phyloP scores from a whole-genome alignment of 371 early-diverging fungal genomes.

The Smittium culicis region DNA sequence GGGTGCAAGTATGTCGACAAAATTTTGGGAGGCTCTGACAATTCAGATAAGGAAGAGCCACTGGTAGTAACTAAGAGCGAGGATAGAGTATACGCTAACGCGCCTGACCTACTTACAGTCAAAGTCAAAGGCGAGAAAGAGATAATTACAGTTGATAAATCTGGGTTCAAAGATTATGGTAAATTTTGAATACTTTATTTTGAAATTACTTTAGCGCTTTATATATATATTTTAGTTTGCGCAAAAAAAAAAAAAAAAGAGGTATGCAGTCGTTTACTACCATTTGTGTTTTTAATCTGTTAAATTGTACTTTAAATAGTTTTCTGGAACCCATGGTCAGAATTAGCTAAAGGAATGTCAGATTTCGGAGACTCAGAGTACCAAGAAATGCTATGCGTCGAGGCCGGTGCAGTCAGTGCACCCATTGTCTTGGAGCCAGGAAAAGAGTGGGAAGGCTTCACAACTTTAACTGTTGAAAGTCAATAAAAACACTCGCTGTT shows the following conservation, averaged over 20 bases:
- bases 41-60: constrained; percentile 29
- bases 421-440: constrained; percentile 42
- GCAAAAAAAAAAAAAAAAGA: no score
- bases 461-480: not conserved
- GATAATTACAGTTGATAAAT: constrained; percentile 36
- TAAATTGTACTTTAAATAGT: constrained; percentile 29
- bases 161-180: constrained; percentile 54
- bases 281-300: not conserved
- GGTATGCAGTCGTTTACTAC: no score
- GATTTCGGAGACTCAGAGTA: constrained; percentile 79
- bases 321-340: constrained; percentile 94
- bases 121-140: constrained; percentile 35
- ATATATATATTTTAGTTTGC: no score
- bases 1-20: constrained; percentile 57
- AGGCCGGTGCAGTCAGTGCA: constrained; percentile 70
- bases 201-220: no score
- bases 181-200: no score
- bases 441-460: not conserved
- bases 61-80: constrained; percentile 50
- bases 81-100: constrained; percentile 59
- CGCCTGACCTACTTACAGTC: constrained; percentile 34
- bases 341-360: constrained; percentile 69
- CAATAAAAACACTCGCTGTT: no score
- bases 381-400: constrained; percentile 73
- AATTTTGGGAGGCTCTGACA: constrained; percentile 33